Base-by-base conservation (phyloP, 129 eudicot genomes). In the Chrysanthemum makinoi region DNA sequence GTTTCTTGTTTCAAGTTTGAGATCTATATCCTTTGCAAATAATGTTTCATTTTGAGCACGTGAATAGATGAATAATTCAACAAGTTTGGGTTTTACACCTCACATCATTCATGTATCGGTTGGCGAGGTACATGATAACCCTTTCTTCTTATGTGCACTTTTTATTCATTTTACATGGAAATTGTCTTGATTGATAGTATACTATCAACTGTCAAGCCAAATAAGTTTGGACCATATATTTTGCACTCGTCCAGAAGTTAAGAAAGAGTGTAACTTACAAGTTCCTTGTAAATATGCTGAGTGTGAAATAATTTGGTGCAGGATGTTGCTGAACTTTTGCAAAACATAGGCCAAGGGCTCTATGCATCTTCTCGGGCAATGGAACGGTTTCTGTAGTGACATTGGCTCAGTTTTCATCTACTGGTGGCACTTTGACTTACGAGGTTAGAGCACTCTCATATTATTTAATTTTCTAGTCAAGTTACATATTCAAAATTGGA, bases 61-160 rank as follows among this genome's bases (percentile, higher is more conserved):
- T 61, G 94, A 91, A 62, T 91, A 96, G 97, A 91, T 91, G 96
- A 83, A 85, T 65, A 88, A 28, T 77, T 84, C 97, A 12, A 94
- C 96, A 15, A 94, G 96, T 28, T 70, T 81, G 39, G 97, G 96
- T 46, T 88, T 91, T 84, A 86, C 91, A 49, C 96, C 94, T 10
- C 96, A 88, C 70, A 86, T 83, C 81, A 83, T 91, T 69, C 86
- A 77, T 26, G 70, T 86, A 52, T 76, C 85, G 1, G 77, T 72
- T 5, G 97, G 96, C 62, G 97, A 91, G 96, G 97, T 88, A 74
- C 64, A 68, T 24, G 19, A 48, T 57, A 33, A 13, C 50, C 12
- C 49, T 70, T 54, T 44, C 35, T 18, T 5, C 10, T 17, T 10
- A 10, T 4, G 55, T 44, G 5, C 7, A 11, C 11, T 12, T 44